A percentile compares a stretch with the other conserved stretches of the same genome.
phyloP scores from a whole-genome alignment of 306 rosid species.

The Rosa persica region DNA sequence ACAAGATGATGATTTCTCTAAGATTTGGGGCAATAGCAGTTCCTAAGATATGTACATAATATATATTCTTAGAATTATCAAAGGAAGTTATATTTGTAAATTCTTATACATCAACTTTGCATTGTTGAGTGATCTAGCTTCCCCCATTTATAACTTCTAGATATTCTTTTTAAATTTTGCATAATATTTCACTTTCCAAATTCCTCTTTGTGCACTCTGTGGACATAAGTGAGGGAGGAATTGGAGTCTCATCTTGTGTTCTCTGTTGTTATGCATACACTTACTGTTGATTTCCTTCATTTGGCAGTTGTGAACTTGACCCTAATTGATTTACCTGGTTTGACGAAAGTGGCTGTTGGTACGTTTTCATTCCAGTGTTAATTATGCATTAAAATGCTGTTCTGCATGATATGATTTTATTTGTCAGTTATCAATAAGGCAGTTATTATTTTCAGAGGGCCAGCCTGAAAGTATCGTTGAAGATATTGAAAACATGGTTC shows the following conservation, averaged over 20 bases:
- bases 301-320: conserved; percentile 96
- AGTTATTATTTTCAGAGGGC: conserved; percentile 61
- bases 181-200: not conserved
- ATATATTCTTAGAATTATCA: not conserved
- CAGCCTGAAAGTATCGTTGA: conserved; percentile 88
- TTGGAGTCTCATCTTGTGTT: not conserved
- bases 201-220: not conserved
- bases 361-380: conserved; percentile 29
- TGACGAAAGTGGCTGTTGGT: conserved; percentile 97
- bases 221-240: not conserved
- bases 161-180: not conserved
- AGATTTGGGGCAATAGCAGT: not conserved
- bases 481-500: conserved; percentile 91
- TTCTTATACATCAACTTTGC: not conserved
- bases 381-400: not conserved
- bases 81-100: not conserved
- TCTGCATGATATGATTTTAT: not conserved
- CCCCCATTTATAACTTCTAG: not conserved
- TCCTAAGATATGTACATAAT: not conserved
- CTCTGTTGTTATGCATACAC: not conserved
- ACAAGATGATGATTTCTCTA: not conserved
- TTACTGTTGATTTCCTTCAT: conserved; percentile 24
- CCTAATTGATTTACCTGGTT: conserved; percentile 89
- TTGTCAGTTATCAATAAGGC: conserved; percentile 15
- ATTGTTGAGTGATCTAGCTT: not conserved